phyloP scores from a whole-genome alignment of 495 filamentous ascomycete genomes.

The Neurospora intermedia region DNA sequence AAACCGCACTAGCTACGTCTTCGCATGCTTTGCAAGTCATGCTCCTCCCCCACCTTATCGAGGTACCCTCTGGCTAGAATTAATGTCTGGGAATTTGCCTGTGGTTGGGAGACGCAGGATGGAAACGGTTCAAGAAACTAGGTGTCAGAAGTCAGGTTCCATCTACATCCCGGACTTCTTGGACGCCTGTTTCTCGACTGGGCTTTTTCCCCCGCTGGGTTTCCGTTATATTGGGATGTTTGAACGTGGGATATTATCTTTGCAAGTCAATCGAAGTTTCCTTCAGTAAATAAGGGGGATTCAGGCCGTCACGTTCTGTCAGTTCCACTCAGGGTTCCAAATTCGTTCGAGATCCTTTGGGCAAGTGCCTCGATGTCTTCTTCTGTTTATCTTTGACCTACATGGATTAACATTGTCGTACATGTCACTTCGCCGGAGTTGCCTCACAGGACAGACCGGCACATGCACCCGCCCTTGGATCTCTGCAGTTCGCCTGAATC shows the following conservation, averaged over 20 bases:
- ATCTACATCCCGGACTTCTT: not conserved
- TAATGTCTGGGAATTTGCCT: not conserved
- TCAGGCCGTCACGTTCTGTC: not conserved
- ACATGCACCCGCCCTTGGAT: slow-evolving; percentile 7
- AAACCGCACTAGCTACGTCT: slow-evolving; percentile 10
- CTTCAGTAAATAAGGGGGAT: not conserved
- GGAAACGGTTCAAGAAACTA: not conserved
- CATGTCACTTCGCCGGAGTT: slow-evolving; percentile 6
- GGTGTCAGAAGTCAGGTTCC: not conserved
- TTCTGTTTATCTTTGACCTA: slow-evolving; percentile 12
- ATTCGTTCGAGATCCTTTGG: not conserved
- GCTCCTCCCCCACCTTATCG: slow-evolving; percentile 15
- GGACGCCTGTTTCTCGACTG: not conserved
- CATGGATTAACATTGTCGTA: slow-evolving; percentile 13
- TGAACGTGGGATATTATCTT: not conserved
- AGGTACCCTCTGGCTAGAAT: not conserved
- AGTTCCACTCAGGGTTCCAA: not conserved
- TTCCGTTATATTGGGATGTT: not conserved
- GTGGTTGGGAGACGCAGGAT: not conserved
- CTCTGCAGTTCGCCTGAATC: not conserved
- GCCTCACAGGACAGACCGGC: slow-evolving; percentile 3
- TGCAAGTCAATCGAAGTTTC: not conserved
- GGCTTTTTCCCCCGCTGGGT: not conserved
- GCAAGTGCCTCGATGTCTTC: not conserved
- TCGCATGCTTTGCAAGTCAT: slow-evolving; percentile 24